phyloP scores from a whole-genome alignment of 1,139 yeast species.

The Meyerozyma smithsonii region DNA sequence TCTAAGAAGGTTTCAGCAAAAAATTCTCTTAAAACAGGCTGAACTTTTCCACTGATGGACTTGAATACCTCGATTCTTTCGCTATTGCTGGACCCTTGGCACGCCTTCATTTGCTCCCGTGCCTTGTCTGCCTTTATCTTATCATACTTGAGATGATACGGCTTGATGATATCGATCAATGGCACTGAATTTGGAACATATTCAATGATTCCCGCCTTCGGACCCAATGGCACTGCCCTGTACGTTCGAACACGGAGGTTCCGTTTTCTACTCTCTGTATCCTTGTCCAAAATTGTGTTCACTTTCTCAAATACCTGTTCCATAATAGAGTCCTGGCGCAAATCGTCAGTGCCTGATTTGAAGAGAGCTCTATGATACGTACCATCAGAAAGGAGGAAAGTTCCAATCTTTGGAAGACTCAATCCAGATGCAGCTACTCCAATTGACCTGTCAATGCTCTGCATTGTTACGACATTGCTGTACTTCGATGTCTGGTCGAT shows the following conservation, averaged over 20 bases:
- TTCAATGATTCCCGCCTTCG: slow-evolving; percentile 83
- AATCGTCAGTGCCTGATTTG: slow-evolving; percentile 86
- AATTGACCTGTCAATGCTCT: slow-evolving; percentile 40
- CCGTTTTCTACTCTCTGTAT: slow-evolving; percentile 54
- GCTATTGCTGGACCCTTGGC: slow-evolving; percentile 40
- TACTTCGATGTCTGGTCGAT: slow-evolving; percentile 45
- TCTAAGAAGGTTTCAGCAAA: slow-evolving; percentile 65
- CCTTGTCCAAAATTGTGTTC: slow-evolving; percentile 57
- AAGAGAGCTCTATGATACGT: slow-evolving; percentile 51
- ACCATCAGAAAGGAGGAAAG: slow-evolving; percentile 55
- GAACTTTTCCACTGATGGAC: slow-evolving; percentile 46
- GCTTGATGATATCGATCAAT: slow-evolving; percentile 59
- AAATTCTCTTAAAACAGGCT: slow-evolving; percentile 67
- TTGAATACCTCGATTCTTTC: slow-evolving; percentile 49
- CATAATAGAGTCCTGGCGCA: slow-evolving; percentile 95
- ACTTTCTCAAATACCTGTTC: slow-evolving; percentile 93
- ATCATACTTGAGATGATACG: slow-evolving; percentile 50
- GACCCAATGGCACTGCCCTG: slow-evolving; percentile 86
- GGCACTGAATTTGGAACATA: slow-evolving; percentile 79
- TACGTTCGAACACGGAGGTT: slow-evolving; percentile 71
- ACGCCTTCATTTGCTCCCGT: slow-evolving; percentile 57
- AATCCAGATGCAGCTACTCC: slow-evolving; percentile 73
- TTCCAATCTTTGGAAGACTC: slow-evolving; percentile 78
- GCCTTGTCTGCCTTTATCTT: slow-evolving; percentile 53
- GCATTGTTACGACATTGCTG: slow-evolving; percentile 44